Evolutionary conservation across 345 rosid species (phyloP).

Genomic region (Moricandia arvensis): DNA sequence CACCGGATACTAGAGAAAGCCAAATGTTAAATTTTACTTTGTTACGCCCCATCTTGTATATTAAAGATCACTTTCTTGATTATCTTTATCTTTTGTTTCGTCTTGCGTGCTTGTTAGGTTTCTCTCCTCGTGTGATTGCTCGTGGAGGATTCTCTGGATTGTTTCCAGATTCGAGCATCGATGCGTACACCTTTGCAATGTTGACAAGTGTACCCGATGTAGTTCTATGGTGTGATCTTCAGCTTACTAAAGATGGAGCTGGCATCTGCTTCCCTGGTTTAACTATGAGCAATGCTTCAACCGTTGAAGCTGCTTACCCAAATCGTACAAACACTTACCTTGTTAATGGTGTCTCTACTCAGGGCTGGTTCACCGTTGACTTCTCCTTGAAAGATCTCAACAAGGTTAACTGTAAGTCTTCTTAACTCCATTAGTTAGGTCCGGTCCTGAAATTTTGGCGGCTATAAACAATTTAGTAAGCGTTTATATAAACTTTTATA

Average conservation of each 20-base stretch:
- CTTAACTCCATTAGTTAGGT: no score
- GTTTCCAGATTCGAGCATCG: slow-evolving; percentile 62
- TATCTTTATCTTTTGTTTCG: not conserved
- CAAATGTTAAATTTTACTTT: no score
- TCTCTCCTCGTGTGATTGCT: slow-evolving; percentile 65
- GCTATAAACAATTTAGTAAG: no score
- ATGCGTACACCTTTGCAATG: slow-evolving; percentile 54
- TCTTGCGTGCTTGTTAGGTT: slow-evolving; percentile 45
- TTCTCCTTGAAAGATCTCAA: slow-evolving; percentile 47
- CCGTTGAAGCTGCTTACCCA: not conserved
- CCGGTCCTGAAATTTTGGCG: no score
- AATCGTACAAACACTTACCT: slow-evolving; percentile 24
- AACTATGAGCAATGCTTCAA: slow-evolving; percentile 53
- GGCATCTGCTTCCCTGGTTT: slow-evolving; percentile 80
- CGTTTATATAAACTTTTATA: no score
- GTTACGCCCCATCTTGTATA: no score
- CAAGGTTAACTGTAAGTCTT: slow-evolving; percentile 45
- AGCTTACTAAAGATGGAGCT: slow-evolving; percentile 68
- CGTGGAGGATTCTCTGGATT: slow-evolving; percentile 95
- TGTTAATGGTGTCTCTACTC: slow-evolving; percentile 55
- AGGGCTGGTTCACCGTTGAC: slow-evolving; percentile 74
- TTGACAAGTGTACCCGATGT: slow-evolving; percentile 31
- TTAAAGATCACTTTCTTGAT: not conserved
- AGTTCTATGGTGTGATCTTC: slow-evolving; percentile 80
- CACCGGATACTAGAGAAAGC: no score